These are phyloP conservation scores for Fistulinella prunicolor DNA, from an alignment of 768 basidiomycete species.

Conservation along the genomic window DNA sequence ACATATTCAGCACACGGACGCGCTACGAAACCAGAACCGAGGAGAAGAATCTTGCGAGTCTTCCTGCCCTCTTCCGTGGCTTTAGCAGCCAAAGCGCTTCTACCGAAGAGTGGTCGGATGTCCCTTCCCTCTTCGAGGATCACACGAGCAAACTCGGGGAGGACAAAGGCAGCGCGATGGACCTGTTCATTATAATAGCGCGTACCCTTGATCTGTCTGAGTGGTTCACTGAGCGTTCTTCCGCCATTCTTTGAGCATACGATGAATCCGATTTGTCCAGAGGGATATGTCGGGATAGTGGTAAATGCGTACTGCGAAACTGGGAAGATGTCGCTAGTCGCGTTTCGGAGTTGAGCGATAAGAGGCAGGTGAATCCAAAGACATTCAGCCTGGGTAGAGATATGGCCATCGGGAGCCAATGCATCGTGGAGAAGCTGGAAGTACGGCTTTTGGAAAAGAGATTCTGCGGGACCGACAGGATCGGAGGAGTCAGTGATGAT, in stretches of 20 bases:
- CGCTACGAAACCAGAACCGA: slow-evolving; percentile 95
- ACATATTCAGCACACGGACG: slow-evolving; percentile 96
- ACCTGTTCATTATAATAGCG: slow-evolving; percentile 83
- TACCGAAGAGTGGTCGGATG: slow-evolving; percentile 73
- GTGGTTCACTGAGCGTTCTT: slow-evolving; percentile 67
- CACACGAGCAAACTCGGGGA: slow-evolving; percentile 88
- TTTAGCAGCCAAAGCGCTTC: slow-evolving; percentile 47
- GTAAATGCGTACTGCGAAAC: slow-evolving; percentile 89
- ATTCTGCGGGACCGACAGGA: slow-evolving; percentile 91
- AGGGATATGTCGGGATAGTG: slow-evolving; percentile 96
- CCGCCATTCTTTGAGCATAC: slow-evolving; percentile 76
- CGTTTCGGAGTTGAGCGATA: slow-evolving; percentile 70
- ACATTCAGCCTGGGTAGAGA: slow-evolving; percentile 95
- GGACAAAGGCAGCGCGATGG: slow-evolving; percentile 79
- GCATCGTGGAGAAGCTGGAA: slow-evolving; percentile 93
- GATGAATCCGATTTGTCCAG: slow-evolving; percentile 96
- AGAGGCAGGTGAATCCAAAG: slow-evolving; percentile 91
- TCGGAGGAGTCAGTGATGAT: slow-evolving; percentile 99
- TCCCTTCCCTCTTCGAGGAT: slow-evolving; percentile 71
- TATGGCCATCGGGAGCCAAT: slow-evolving; percentile 83
- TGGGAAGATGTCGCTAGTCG: slow-evolving; percentile 73
- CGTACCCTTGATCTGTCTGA: slow-evolving; percentile 68
- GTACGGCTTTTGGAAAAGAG: slow-evolving; percentile 96
- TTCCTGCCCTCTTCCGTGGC: slow-evolving; percentile 50
- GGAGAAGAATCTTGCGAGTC: slow-evolving; percentile 65